Evolutionary conservation across 2,329 filamentous ascomycete species (phyloP).

Genomic region (Cladosporium sp.): DNA sequence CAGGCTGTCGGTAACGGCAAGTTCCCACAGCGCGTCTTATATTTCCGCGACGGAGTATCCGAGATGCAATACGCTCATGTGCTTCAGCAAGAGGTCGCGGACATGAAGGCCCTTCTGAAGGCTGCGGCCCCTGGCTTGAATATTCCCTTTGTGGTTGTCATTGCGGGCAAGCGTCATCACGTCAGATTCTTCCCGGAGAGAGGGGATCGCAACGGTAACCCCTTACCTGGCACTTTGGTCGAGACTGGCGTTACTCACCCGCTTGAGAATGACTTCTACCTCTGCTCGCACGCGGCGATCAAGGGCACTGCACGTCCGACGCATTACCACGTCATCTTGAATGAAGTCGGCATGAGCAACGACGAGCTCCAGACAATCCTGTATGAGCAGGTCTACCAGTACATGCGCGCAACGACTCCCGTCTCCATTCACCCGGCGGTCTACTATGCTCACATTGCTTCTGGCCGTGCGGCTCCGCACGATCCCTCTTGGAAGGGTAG

Average conservation of each 20-base stretch:
- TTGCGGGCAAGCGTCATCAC: conserved; percentile 91
- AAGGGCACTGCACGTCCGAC: conserved; percentile 91
- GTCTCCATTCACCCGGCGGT: conserved; percentile 84
- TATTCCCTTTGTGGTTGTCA: conserved; percentile 74
- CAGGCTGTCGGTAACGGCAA: conserved; percentile 46
- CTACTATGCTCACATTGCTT: conserved; percentile 91
- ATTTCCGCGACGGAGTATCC: conserved; percentile 87
- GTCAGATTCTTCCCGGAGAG: conserved; percentile 81
- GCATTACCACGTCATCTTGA: conserved; percentile 74
- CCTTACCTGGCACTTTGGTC: conserved; percentile 78
- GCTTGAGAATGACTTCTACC: conserved; percentile 81
- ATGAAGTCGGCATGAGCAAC: conserved; percentile 64
- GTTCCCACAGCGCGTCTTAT: conserved; percentile 70
- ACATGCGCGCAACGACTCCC: conserved; percentile 82
- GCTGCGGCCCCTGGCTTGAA: conserved; percentile 29
- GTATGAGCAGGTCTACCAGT: conserved; percentile 89
- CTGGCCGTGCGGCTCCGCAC: conserved; percentile 71
- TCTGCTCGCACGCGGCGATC: conserved; percentile 68
- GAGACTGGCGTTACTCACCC: conserved; percentile 88
- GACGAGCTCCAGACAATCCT: conserved; percentile 78
- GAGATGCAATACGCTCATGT: conserved; percentile 81
- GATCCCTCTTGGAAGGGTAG: conserved; percentile 43
- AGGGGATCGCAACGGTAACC: conserved; percentile 71
- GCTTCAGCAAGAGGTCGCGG: conserved; percentile 66
- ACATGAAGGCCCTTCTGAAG: conserved; percentile 54